Percentiles rank a stretch among this genome's conserved stretches.
phyloP scores from a whole-genome alignment of 225 moss, liverwort and hornwort genomes.

The Marchantia polymorpha region DNA sequence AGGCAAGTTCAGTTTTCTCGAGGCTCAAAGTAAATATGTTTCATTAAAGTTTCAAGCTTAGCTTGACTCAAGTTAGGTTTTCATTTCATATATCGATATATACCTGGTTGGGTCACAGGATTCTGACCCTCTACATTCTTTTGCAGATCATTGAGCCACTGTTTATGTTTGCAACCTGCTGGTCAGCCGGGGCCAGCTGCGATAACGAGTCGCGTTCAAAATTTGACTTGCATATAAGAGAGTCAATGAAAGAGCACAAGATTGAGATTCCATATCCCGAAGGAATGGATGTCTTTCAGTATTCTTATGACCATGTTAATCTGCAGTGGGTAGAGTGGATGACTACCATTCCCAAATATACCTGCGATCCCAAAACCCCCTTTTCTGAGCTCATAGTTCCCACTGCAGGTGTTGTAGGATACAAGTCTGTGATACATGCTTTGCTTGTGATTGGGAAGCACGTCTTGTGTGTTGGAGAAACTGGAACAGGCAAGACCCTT shows the following conservation, averaged over 20 bases:
- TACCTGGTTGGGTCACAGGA: background rate
- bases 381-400: constrained; percentile 86
- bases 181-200: constrained; percentile 83
- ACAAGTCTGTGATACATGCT: constrained; percentile 74
- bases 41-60: background rate
- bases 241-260: constrained; percentile 47
- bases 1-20: background rate
- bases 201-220: constrained; percentile 66
- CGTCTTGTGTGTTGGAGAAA: constrained; percentile 78
- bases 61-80: background rate
- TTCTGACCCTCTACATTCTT: background rate
- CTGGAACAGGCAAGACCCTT: constrained; percentile 84
- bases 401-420: constrained; percentile 67
- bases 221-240: constrained; percentile 57
- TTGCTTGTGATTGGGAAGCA: constrained; percentile 65
- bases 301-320: constrained; percentile 48
- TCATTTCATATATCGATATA: background rate
- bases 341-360: constrained; percentile 62
- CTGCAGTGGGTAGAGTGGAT: constrained; percentile 76
- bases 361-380: constrained; percentile 65
- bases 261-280: constrained; percentile 56
- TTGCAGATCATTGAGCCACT: constrained; percentile 72
- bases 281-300: constrained; percentile 61
- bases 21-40: background rate
- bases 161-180: constrained; percentile 69